Evolutionary conservation across 805 yeast genomes (phyloP), one percentile per base, ranked within the genome.

Genomic region (Metschnikowia henanensis): DNA sequence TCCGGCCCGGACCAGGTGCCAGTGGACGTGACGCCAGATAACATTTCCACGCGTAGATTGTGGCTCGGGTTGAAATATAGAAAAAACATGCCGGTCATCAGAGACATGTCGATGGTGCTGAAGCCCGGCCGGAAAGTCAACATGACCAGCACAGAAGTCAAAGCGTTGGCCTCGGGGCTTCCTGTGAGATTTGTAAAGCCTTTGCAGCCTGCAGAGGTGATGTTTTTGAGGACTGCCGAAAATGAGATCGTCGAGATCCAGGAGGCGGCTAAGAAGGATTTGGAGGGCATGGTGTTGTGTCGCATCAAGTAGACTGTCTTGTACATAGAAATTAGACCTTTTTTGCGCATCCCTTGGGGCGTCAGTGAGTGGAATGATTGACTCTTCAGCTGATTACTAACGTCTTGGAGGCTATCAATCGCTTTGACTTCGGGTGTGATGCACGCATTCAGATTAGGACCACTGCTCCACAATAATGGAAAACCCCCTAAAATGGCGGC

Each of bases 11-110:
- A 94, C 62, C 61, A 70, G 35, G 70, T 70, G 2, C 84, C 91
- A 0, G 81, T 80, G 4, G 90, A 84, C 33, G 86, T 81, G 18
- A 90, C 98, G 0, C 90, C 85, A 26, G 96, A 87, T 60, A 91
- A 92, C 60, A 80, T 94, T 23, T 66, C 95, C 16, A 77, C 91
- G 1, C 81, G 98, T 59, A 77, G 95, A 54, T 75, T 94, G 39
- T 94, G 99, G 99, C 64, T 94, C 17, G 95, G 91, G 2, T 72
- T 94, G 62, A 94, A 94, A 63, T 94, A 94, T 64, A 80, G 92
- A 59, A 80, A 88, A 51, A 80, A 84, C 58, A 72, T 75, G 53
- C 84, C 97, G 0, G 95, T 94, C 15, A 72, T 94, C 50, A 75
- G 81, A 52, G 76, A 80, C 43, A 79, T 90, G 56, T 74, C 79